Conservation (phyloP, 345 rosid species). For the Eucalyptus caleyi region DNA sequence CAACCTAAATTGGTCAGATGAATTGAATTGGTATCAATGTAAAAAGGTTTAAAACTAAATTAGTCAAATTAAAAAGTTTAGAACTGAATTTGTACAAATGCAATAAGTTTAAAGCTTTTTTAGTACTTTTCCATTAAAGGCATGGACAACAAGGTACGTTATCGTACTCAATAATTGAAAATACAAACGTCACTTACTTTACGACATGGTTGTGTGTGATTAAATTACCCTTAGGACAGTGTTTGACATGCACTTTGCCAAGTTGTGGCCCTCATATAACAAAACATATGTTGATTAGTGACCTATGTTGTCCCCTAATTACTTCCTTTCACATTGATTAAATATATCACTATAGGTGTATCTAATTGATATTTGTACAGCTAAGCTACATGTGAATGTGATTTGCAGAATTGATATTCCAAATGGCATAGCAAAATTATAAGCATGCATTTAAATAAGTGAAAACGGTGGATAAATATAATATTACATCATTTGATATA, state of each 20-base stretch:
- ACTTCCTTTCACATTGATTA: background rate
- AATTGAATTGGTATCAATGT: too few species aligned
- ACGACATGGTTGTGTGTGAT: background rate
- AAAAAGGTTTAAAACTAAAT: too few species aligned
- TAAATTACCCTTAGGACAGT: background rate
- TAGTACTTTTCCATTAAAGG: background rate
- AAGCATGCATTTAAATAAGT: background rate
- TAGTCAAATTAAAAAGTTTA: too few species aligned
- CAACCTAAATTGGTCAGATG: too few species aligned
- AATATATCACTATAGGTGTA: background rate
- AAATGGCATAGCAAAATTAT: background rate
- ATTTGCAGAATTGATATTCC: fast-evolving
- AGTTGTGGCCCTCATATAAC: background rate
- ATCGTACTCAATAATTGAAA: background rate
- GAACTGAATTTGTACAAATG: too few species aligned
- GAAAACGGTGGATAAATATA: background rate
- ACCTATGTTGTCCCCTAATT: background rate
- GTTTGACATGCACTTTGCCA: background rate
- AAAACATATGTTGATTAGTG: background rate
- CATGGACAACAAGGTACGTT: background rate
- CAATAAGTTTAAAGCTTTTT: background rate
- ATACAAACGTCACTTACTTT: background rate
- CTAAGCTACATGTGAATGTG: background rate
- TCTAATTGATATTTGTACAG: background rate
- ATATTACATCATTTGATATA: background rate